These are phyloP conservation scores for Nymphaea colorata DNA, from an alignment of 164 flowering plant genomes.

Conservation along the genomic window DNA sequence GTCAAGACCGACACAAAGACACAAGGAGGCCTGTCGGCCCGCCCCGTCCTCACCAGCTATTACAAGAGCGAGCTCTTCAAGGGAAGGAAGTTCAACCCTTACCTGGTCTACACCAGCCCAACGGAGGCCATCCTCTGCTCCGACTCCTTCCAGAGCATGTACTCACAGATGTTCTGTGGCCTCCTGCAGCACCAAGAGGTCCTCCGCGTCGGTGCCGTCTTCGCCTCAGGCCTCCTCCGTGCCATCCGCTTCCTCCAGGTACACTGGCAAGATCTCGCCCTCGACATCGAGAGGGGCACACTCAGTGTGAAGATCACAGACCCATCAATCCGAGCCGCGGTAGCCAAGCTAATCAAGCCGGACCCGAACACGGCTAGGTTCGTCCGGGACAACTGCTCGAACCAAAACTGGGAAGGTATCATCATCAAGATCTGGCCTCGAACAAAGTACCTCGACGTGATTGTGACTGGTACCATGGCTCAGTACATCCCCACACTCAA, in stretches of 20 bases:
- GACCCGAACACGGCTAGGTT: constrained; percentile 22
- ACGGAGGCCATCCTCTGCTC: constrained; percentile 31
- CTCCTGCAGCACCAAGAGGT: constrained; percentile 23
- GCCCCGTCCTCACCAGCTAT: constrained; percentile 33
- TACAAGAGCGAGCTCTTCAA: constrained; percentile 32
- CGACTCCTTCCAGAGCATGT: constrained; percentile 41
- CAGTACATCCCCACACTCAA: constrained; percentile 36
- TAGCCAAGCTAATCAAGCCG: constrained; percentile 12
- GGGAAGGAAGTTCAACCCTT: constrained; percentile 24
- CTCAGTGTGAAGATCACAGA: constrained; percentile 23
- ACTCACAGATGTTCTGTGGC: constrained; percentile 38
- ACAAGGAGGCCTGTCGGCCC: constrained; percentile 28
- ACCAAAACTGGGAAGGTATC: constrained; percentile 25
- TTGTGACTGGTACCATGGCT: constrained; percentile 34
- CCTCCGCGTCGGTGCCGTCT: constrained; percentile 35
- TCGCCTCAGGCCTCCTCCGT: constrained; percentile 35
- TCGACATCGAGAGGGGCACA: constrained; percentile 24
- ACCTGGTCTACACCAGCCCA: constrained; percentile 33
- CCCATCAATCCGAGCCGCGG: constrained; percentile 10
- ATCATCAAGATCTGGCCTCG: constrained; percentile 33
- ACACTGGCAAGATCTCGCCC: constrained; percentile 19
- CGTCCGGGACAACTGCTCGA: constrained; percentile 18
- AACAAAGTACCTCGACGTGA: constrained; percentile 30
- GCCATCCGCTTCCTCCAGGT: constrained; percentile 39
- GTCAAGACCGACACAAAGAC: constrained; percentile 26